Evolutionary conservation across 73 alveolate species (phyloP).

Genomic region (Effrenium voratum): DNA sequence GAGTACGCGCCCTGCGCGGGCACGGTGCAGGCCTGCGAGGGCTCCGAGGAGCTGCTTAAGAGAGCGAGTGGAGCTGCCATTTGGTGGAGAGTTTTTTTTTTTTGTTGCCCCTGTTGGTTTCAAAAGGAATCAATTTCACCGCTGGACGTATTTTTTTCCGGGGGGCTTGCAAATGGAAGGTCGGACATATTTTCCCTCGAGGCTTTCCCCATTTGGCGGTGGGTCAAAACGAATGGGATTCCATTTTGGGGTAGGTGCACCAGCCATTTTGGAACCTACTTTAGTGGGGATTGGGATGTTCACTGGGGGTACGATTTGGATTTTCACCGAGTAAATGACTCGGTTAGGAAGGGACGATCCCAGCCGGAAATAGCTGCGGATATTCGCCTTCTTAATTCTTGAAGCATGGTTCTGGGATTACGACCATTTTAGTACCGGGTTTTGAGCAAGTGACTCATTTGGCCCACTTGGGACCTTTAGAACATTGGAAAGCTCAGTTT

Average conservation of each 20-base stretch:
- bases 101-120: background rate
- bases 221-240: no score
- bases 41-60: constrained; percentile 1
- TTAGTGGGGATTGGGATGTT: no score
- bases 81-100: background rate
- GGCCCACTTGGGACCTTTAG: background rate
- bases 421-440: background rate
- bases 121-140: background rate
- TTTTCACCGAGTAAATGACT: no score
- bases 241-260: no score
- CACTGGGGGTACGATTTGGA: no score
- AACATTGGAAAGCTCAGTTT: background rate
- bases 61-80: background rate
- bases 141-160: background rate
- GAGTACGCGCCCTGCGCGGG: constrained; percentile 54
- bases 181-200: background rate
- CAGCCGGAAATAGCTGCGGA: no score
- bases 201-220: background rate
- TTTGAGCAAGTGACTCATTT: background rate
- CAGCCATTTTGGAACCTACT: no score
- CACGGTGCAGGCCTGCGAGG: constrained; percentile 46
- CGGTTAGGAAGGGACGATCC: no score
- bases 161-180: background rate
- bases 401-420: no score
- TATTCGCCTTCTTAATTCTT: no score